phyloP scores from a whole-genome alignment of 2,329 filamentous ascomycete species.

The Phialophora tarda region DNA sequence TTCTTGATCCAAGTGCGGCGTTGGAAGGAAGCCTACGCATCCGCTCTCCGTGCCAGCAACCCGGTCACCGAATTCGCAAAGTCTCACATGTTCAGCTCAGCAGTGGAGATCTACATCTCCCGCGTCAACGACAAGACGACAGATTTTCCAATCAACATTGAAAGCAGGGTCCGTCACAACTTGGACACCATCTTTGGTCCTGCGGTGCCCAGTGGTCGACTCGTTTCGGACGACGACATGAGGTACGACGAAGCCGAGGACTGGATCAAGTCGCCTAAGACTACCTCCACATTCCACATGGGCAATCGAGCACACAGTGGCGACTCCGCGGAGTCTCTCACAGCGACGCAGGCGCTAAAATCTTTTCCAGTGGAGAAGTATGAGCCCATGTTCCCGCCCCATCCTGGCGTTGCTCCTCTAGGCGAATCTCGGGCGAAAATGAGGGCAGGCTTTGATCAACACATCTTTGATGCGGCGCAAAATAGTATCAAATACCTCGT shows the following conservation, averaged over 20 bases:
- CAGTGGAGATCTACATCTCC: constrained; percentile 62
- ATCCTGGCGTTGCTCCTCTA: constrained; percentile 31
- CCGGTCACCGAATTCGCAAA: constrained; percentile 20
- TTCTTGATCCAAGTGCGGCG: constrained; percentile 64
- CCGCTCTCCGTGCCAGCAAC: constrained; percentile 3
- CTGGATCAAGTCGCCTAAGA: constrained; percentile 2
- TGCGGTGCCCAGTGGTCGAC: neutral
- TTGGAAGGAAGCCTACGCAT: constrained; percentile 55
- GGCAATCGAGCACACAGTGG: neutral
- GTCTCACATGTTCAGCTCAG: constrained; percentile 54
- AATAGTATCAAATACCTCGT: constrained; percentile 65
- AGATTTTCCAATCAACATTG: constrained; percentile 65
- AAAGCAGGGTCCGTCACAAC: constrained; percentile 24
- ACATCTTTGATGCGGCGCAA: constrained; percentile 63
- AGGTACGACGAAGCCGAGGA: neutral
- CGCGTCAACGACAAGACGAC: constrained; percentile 63
- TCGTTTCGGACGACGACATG: neutral
- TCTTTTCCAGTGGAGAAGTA: constrained; percentile 4
- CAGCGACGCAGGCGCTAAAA: neutral
- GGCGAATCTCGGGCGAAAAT: constrained; percentile 37
- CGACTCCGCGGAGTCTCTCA: neutral
- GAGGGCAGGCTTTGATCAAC: constrained; percentile 49
- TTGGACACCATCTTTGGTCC: constrained; percentile 23
- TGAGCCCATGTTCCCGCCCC: constrained; percentile 28
- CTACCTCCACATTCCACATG: constrained; percentile 1